Evolutionary conservation across 257 asterid species (phyloP), one percentile per base, ranked within the genome.

Genomic region (Nicotiana attenuata): DNA sequence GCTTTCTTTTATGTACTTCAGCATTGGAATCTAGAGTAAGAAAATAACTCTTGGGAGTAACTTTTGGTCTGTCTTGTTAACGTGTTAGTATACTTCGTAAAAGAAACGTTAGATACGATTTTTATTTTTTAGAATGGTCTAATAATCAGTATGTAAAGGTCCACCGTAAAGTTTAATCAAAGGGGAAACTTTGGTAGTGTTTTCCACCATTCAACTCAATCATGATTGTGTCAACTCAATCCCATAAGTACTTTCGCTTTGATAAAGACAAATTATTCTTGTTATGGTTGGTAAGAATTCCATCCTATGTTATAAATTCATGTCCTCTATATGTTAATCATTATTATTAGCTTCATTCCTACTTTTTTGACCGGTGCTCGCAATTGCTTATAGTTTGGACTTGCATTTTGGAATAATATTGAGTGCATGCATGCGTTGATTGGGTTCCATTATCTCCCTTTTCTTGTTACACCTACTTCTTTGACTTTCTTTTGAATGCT

Each of bases 191-290:
- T 52, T 52, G 15, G 57, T 52, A 15, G 20, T 29, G 63, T 66
- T 61, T n/a, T 75, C 56, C 41, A 14, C 65, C 10, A 31, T 56
- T 22, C 5, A 60, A 59, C 67, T 67, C 63, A 60, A 50, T 76
- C 84, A 80, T 45, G 63, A 83, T 82, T 17, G 65, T 85, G 87
- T 88, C 87, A 85, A 83, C 83, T 81, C 86, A 86, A 65, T 10
- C 65, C 56, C 45, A 17, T 81, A 81, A 65, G 84, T 31, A 65
- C 76, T 59, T 77, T 41, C 57, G 73, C 79, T 84, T 69, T 59
- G 81, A 81, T 38, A 31, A 64, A 77, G 84, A 20, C 69, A 17
- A 52, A 0, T 29, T 77, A 41, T 47, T 41, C 67, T 65, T 52
- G 22, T 29, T 66, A 64, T n/a, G 31, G 33, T 28, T 9, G 66